Base-by-base conservation (phyloP, 2,329 filamentous ascomycete genomes). In the Colletotrichum magnum region DNA sequence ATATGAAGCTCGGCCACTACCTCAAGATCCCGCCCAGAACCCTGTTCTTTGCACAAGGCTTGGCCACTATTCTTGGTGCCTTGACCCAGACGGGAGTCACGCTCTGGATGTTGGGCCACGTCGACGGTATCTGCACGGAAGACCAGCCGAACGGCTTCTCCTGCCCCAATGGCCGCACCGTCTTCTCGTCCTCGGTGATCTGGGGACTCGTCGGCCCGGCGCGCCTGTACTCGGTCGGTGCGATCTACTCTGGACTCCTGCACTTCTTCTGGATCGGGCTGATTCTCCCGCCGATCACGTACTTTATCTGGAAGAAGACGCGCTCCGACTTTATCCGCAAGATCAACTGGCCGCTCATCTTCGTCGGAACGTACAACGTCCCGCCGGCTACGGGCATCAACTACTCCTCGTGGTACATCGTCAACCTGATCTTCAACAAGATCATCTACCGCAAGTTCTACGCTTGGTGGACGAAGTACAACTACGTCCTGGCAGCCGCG, bases 21-120 rank as follows among this genome's bases (percentile, higher is more conserved):
- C 80, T 89, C 84, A 87, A 90, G 64, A 83, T 90, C 0, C 87
- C 88, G 0, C 88, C 88, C 2, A 84, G 85, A 3, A 81, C 85
- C 0, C 84, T 90, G 10, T 90, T 91, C 79, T 88, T 89, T 74
- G 87, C 86, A 1, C 88, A 90, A 71, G 80, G 90, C 5, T 87
- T 90, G 21, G 89, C 87, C 4, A 79, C 80, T 7, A 72, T 80
- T 32, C 81, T 80, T 75, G 71, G 80, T 2, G 79, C 79, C 1
- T 62, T 82, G 28, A 79, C 81, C 2, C 80, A 82, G 70, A 78
- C 80, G 28, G 21, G 71, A 77, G 32, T 80, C 76, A 12, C 79
- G 71, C 0, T 72, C 77, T 58, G 74, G 79, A 6, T 78, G 68
- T 72, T 76, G 72, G 80, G 72, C 16, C 81, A 86, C 59, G 88